These are phyloP conservation scores for Beauveria sp. DNA, from an alignment of 2,329 filamentous ascomycete genomes.

Conservation along the genomic window DNA sequence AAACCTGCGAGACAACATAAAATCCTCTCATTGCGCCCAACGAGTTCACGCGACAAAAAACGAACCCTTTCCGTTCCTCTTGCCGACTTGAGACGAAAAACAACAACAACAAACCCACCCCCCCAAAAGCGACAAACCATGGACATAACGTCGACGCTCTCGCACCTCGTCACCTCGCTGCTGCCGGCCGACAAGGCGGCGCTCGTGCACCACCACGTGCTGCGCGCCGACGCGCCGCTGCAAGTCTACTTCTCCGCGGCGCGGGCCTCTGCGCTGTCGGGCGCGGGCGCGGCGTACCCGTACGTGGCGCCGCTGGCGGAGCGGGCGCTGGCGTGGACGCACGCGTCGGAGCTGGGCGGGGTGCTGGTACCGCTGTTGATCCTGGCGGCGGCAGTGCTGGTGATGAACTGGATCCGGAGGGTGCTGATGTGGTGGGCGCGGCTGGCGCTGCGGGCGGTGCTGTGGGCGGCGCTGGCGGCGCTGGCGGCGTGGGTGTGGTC, in stretches of 20 bases:
- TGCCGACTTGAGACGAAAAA: neutral
- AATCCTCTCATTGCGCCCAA: neutral
- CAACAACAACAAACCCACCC: neutral
- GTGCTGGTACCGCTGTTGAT: constrained; percentile 26
- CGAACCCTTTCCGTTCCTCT: neutral
- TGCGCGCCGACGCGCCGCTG: constrained; percentile 38
- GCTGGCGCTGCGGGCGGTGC: constrained; percentile 53
- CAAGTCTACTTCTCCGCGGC: constrained; percentile 32
- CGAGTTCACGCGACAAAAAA: neutral
- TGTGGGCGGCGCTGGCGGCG: constrained; percentile 54
- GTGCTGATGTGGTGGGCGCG: constrained; percentile 70
- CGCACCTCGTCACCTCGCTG: constrained; percentile 30
- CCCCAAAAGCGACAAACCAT: constrained; percentile 16
- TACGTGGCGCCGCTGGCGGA: constrained; percentile 37
- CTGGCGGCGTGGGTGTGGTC: constrained; percentile 52
- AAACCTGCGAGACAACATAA: no score
- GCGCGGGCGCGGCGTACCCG: constrained; percentile 29
- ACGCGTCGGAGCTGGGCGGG: constrained; percentile 27
- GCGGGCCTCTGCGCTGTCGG: constrained; percentile 20
- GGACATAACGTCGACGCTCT: constrained; percentile 22
- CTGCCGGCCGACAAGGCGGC: constrained; percentile 38
- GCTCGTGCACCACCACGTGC: constrained; percentile 38
- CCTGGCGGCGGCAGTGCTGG: constrained; percentile 49
- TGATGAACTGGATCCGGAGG: constrained; percentile 64
- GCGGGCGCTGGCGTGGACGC: constrained; percentile 26